These are phyloP conservation scores for Stromatinia cepivora DNA, from an alignment of 2,329 filamentous ascomycete genomes.

Conservation along the genomic window DNA sequence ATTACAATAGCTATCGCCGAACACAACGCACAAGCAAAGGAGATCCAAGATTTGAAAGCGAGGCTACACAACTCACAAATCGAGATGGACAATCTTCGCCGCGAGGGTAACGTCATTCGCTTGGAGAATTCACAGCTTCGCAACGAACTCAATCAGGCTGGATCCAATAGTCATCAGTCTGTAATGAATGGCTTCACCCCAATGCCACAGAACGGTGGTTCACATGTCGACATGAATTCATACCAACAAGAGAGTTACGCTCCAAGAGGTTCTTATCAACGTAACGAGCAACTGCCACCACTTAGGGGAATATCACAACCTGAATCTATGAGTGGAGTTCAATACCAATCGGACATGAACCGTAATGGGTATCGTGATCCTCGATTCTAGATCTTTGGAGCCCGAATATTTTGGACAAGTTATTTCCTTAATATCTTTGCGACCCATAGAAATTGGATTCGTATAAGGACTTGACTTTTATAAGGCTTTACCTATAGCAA, in stretches of 20 bases:
- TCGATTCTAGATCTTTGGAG: slow-evolving; percentile 19
- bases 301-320: slow-evolving; percentile 40
- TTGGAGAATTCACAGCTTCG: slow-evolving; percentile 39
- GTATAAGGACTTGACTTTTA: background rate
- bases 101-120: slow-evolving; percentile 47
- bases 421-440: background rate
- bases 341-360: slow-evolving; percentile 47
- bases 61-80: slow-evolving; percentile 44
- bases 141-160: slow-evolving; percentile 31
- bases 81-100: slow-evolving; percentile 45
- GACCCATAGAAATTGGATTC: background rate
- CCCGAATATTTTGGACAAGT: background rate
- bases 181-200: slow-evolving; percentile 26
- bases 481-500: background rate
- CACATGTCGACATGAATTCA: slow-evolving; percentile 21
- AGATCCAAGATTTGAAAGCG: slow-evolving; percentile 33
- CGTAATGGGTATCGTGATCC: slow-evolving; percentile 19
- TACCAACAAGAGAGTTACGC: slow-evolving; percentile 18
- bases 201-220: slow-evolving; percentile 19
- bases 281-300: slow-evolving; percentile 41
- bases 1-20: slow-evolving; percentile 57
- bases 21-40: slow-evolving; percentile 55
- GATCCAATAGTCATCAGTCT: slow-evolving; percentile 42
- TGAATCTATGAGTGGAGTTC: slow-evolving; percentile 66
- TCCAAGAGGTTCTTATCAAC: slow-evolving; percentile 17